Base-by-base conservation (phyloP, 345 rosid species). In the Luvunga scandens region DNA sequence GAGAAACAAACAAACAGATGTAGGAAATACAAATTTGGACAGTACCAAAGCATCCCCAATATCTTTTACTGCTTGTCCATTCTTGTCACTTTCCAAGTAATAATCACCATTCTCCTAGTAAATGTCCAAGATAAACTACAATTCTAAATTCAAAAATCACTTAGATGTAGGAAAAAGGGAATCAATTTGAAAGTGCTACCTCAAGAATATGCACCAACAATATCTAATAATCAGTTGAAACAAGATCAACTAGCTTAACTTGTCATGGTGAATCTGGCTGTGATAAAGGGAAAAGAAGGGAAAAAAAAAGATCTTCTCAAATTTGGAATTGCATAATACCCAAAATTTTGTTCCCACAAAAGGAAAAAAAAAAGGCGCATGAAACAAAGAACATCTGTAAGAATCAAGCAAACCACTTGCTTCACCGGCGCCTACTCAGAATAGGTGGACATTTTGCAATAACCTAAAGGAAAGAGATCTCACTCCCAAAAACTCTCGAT, bases 221-320 rank as follows among this genome's bases (percentile, higher is more conserved):
- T 80, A 66, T 75, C 65, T 25, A 67, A 75, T 9, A 48, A 80
- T 48, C n/a, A 48, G 45, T 25, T 69, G 33, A 69, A 42, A n/a
- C 25, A 30, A 69, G 33, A 42, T 27, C 72, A 25, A 12, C 72
- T 48, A 42, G 57, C 31, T 69, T 25, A 12, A 66, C 16, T 57
- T n/a, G 25, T 13, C 3, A 1, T 25, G 24, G 77, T 19, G 33
- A 30, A 53, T 53, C 68, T 27, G 3, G 33, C 13, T 55, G 34
- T 33, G 48, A 71, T 62, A 31, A 24, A 55, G 72, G 36, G 61
- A 33, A 19, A 72, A 65, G 3, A 19, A 48, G 19, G 21, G 7
- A 2, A 13, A 36, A 65, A 19, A 16, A 25, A 68, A 73, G 27
- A 33, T 48, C 63, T 16, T 42, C 24, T 31, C 1, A 0, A 25